Evolutionary conservation across 805 yeast species (phyloP).

Genomic region (Cyberlindnera lachancei): DNA sequence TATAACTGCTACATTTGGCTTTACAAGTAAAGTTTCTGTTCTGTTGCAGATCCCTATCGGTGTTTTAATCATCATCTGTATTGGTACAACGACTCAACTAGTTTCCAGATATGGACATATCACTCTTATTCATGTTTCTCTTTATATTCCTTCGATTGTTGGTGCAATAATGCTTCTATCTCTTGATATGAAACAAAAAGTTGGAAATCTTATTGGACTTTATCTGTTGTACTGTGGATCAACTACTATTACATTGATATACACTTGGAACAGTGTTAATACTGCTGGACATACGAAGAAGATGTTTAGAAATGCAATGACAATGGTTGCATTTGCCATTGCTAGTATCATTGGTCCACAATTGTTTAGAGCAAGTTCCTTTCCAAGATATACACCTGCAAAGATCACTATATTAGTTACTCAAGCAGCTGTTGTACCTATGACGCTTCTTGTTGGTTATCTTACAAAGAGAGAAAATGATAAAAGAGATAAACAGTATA

Average conservation of each 20-base stretch:
- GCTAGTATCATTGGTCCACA: slow-evolving; percentile 57
- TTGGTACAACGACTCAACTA: slow-evolving; percentile 30
- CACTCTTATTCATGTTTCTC: slow-evolving; percentile 28
- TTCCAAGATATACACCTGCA: slow-evolving; percentile 49
- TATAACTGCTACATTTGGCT: slow-evolving; percentile 12
- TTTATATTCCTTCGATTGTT: slow-evolving; percentile 42
- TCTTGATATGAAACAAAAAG: slow-evolving; percentile 20
- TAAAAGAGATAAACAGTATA: slow-evolving; percentile 23
- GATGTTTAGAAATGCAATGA: slow-evolving; percentile 40
- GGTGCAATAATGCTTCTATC: slow-evolving; percentile 34
- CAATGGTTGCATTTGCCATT: slow-evolving; percentile 47
- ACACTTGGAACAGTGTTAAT: slow-evolving; percentile 50
- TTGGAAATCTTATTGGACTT: slow-evolving; percentile 39
- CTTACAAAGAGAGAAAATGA: slow-evolving; percentile 39
- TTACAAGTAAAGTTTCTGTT: slow-evolving; percentile 28
- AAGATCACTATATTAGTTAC: slow-evolving; percentile 48
- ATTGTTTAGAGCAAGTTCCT: slow-evolving; percentile 39
- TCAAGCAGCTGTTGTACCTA: slow-evolving; percentile 36
- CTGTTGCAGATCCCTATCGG: slow-evolving; percentile 49
- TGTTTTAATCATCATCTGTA: slow-evolving; percentile 34
- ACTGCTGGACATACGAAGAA: slow-evolving; percentile 55
- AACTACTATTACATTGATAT: slow-evolving; percentile 45
- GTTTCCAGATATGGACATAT: slow-evolving; percentile 26
- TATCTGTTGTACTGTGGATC: slow-evolving; percentile 45
- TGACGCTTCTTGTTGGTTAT: slow-evolving; percentile 33